These are phyloP conservation scores for Claviceps sp. DNA, from an alignment of 2,329 filamentous ascomycete genomes.

Conservation along the genomic window DNA sequence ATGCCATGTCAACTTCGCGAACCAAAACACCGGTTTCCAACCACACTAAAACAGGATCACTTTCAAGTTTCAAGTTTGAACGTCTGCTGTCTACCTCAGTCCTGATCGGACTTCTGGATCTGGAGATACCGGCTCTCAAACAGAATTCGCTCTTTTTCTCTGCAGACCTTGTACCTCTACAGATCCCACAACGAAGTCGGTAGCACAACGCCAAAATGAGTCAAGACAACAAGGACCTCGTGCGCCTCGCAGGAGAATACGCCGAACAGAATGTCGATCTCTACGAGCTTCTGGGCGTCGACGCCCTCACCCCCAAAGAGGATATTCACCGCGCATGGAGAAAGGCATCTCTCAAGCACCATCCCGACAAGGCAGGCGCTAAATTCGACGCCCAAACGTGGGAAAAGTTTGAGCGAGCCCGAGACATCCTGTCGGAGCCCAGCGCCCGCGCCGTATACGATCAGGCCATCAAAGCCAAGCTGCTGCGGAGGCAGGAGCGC, in stretches of 20 bases:
- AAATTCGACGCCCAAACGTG: constrained; percentile 69
- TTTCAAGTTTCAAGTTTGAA: too few relatives aligned
- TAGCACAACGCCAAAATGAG: constrained; percentile 17
- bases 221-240: constrained; percentile 32
- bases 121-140: too few relatives aligned
- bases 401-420: constrained; percentile 73
- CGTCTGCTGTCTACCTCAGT: too few relatives aligned
- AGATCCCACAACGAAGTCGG: too few relatives aligned
- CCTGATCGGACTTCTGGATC: too few relatives aligned
- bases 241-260: constrained; percentile 42
- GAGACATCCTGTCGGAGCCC: constrained; percentile 64
- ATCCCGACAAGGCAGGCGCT: constrained; percentile 79
- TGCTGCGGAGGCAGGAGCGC: constrained; percentile 56
- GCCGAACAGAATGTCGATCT: constrained; percentile 55
- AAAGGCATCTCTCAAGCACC: constrained; percentile 75
- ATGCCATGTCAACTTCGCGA: too few relatives aligned
- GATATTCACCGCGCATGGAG: constrained; percentile 77
- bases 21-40: too few relatives aligned
- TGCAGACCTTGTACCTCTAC: too few relatives aligned
- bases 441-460: constrained; percentile 67
- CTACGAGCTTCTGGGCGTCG: constrained; percentile 61
- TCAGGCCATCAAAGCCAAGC: constrained; percentile 54
- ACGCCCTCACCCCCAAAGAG: constrained; percentile 49
- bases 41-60: too few relatives aligned
- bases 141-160: not conserved